Evolutionary conservation across 176 grass and related monocot species (phyloP).

Genomic region (Ampelocalamus luodianensis): DNA sequence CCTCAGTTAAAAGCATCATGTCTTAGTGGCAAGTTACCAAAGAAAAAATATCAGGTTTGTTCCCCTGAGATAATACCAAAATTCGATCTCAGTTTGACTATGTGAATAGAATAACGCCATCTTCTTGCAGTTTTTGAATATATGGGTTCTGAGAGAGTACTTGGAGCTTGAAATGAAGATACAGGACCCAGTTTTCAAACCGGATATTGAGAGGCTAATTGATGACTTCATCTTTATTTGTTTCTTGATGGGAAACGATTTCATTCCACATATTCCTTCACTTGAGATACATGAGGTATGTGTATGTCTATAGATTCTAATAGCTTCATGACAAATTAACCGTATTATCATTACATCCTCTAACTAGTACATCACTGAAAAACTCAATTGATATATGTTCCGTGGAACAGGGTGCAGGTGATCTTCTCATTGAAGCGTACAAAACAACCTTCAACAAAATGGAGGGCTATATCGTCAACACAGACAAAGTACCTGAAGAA

Average conservation of each 20-base stretch:
- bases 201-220: constrained; percentile 61
- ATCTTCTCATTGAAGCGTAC: constrained; percentile 62
- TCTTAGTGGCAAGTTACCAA: not conserved
- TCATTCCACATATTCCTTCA: constrained; percentile 75
- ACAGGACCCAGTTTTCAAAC: constrained; percentile 46
- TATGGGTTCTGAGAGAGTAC: constrained; percentile 83
- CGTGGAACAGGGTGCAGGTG: constrained; percentile 45
- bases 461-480: constrained; percentile 64
- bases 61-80: not conserved
- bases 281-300: constrained; percentile 71
- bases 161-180: constrained; percentile 75
- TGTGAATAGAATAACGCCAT: not conserved
- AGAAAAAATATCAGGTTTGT: constrained; percentile 44
- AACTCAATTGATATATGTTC: not conserved
- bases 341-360: not conserved
- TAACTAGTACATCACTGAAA: not conserved
- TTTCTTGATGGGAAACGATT: constrained; percentile 90
- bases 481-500: constrained; percentile 44
- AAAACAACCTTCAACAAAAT: constrained; percentile 65
- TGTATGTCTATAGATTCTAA: not conserved
- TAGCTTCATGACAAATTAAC: not conserved
- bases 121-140: constrained; percentile 69
- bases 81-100: not conserved
- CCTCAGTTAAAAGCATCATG: not conserved
- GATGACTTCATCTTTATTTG: constrained; percentile 85